phyloP scores from a whole-genome alignment of 1,284 basidiomycete species.

The Entoloma clypeatum region DNA sequence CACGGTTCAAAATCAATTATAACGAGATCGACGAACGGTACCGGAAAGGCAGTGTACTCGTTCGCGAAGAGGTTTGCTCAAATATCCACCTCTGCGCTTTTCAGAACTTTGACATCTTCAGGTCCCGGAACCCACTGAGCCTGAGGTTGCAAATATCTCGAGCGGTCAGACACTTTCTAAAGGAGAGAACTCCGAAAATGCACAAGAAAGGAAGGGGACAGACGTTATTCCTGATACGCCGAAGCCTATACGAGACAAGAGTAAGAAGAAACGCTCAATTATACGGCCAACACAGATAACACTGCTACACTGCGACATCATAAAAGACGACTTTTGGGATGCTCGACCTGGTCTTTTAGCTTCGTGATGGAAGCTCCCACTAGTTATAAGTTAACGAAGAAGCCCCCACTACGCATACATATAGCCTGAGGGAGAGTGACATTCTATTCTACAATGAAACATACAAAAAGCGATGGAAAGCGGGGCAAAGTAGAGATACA shows the following conservation, averaged over 20 bases:
- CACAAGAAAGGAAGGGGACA: constrained; percentile 2
- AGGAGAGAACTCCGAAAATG: not conserved
- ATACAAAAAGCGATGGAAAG: too few species aligned
- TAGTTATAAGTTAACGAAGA: too few species aligned
- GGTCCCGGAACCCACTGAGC: not conserved
- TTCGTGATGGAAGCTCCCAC: too few species aligned
- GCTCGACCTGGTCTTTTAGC: constrained; percentile 44
- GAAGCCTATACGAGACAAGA: constrained; percentile 10
- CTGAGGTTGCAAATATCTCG: not conserved
- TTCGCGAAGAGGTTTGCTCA: constrained; percentile 52
- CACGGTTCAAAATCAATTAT: constrained; percentile 85
- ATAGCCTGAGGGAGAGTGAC: too few species aligned
- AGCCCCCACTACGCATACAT: too few species aligned
- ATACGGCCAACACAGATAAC: constrained; percentile 42
- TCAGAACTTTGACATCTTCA: not conserved
- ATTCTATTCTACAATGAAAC: too few species aligned
- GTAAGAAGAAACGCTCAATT: constrained; percentile 28
- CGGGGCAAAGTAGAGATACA: not conserved
- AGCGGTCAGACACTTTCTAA: not conserved
- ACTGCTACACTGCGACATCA: constrained; percentile 79
- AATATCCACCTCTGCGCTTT: not conserved
- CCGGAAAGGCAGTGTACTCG: constrained; percentile 83
- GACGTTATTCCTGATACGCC: constrained; percentile 2
- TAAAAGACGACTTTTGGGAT: constrained; percentile 79
- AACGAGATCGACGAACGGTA: constrained; percentile 73